A percentile compares a stretch with the other conserved stretches of the same genome.
Evolutionary conservation across 768 basidiomycete genomes (phyloP).

Genomic region (Mycena galopus): DNA sequence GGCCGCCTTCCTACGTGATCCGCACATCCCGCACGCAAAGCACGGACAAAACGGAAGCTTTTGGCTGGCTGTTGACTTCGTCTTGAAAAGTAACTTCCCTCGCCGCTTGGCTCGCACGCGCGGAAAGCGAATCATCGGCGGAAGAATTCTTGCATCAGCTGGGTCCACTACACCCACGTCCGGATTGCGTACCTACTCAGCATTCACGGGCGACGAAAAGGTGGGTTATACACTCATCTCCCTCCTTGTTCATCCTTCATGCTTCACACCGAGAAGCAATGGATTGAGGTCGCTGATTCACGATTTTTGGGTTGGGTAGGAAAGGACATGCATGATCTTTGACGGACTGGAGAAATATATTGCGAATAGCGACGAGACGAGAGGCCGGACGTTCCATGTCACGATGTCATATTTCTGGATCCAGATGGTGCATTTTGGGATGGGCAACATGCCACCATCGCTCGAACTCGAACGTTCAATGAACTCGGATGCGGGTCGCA

Average conservation of each 20-base stretch:
- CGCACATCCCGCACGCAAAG: conserved; percentile 39
- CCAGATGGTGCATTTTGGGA: conserved; percentile 62
- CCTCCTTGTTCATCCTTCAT: no score
- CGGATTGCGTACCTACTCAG: conserved; percentile 57
- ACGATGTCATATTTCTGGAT: conserved; percentile 68
- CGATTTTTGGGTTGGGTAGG: no score
- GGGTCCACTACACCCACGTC: conserved; percentile 66
- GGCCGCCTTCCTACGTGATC: conserved; percentile 44
- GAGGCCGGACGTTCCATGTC: conserved; percentile 57
- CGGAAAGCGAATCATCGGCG: conserved; percentile 45
- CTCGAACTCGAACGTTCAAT: neutral
- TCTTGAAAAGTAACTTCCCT: conserved; percentile 56
- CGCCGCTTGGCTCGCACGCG: conserved; percentile 51
- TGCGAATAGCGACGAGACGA: conserved; percentile 51
- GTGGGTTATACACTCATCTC: conserved; percentile 41
- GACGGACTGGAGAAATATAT: conserved; percentile 58
- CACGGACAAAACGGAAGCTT: conserved; percentile 48
- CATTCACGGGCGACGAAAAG: conserved; percentile 57
- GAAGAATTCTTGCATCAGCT: conserved; percentile 54
- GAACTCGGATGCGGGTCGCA: neutral
- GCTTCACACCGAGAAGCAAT: no score
- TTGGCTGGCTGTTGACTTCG: conserved; percentile 53
- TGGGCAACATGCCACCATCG: conserved; percentile 48
- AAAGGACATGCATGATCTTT: conserved; percentile 59
- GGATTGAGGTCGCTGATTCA: neutral